A percentile compares a stretch with the other conserved stretches of the same genome.
phyloP scores from a whole-genome alignment of 129 eudicot genomes.

The Centella asiatica region DNA sequence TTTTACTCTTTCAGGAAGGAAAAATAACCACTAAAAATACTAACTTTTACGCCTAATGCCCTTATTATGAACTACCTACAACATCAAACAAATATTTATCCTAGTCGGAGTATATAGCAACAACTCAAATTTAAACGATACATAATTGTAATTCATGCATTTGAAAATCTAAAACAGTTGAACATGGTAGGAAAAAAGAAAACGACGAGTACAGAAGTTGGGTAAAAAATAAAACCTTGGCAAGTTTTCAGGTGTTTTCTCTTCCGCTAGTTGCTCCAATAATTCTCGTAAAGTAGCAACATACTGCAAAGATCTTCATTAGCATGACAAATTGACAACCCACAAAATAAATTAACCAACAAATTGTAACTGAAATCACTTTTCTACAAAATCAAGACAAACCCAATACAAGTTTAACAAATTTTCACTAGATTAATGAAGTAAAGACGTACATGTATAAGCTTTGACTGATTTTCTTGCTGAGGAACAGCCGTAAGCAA shows the following conservation, averaged over 20 bases:
- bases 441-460: constrained; percentile 55
- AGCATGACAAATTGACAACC: not conserved
- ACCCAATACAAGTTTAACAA: not conserved
- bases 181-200: not conserved
- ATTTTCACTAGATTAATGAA: not conserved
- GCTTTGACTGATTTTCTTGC: constrained; percentile 74
- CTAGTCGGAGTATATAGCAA: not conserved
- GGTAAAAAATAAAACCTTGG: constrained; percentile 37
- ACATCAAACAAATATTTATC: not conserved
- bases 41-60: too few species aligned
- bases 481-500: constrained; percentile 80
- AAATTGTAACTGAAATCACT: not conserved
- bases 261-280: constrained; percentile 67
- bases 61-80: not conserved
- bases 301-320: constrained; percentile 40
- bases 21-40: not conserved
- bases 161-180: not conserved
- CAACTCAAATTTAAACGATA: not conserved
- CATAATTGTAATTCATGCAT: not conserved
- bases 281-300: constrained; percentile 80
- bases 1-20: not conserved
- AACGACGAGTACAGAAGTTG: constrained; percentile 7
- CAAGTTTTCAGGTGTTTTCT: constrained; percentile 68
- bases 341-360: constrained; percentile 1
- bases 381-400: not conserved